phyloP scores from a whole-genome alignment of 257 asterid species.

The Scutellaria galericulata region DNA sequence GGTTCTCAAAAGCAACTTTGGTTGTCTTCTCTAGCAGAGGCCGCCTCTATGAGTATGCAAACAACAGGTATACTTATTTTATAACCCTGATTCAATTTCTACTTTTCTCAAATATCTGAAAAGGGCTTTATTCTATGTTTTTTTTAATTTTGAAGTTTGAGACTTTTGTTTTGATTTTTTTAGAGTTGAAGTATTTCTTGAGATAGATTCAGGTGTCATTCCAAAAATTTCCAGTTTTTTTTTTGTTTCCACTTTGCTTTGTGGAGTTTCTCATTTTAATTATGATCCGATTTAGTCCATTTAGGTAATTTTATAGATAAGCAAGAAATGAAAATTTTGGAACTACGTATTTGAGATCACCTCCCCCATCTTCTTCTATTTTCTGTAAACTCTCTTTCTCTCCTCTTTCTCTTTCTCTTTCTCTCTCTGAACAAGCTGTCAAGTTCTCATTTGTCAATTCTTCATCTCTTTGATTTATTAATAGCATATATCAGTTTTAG shows the following conservation, averaged over 20 bases:
- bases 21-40: slow-evolving; percentile 92
- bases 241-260: slow-evolving; percentile 37
- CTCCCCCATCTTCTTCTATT: slow-evolving; percentile 46
- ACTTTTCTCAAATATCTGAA: no score
- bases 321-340: slow-evolving; percentile 47
- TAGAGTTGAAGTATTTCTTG: slow-evolving; percentile 27
- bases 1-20: no score
- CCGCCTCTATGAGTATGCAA: slow-evolving; percentile 91
- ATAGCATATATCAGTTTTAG: slow-evolving; percentile 32
- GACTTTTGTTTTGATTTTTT: neutral
- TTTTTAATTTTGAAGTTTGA: slow-evolving; percentile 7
- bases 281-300: neutral
- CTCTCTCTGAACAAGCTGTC: slow-evolving; percentile 52
- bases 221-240: slow-evolving; percentile 37
- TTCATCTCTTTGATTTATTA: slow-evolving; percentile 38
- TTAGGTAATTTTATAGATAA: neutral
- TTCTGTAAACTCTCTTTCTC: slow-evolving; percentile 23
- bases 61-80: slow-evolving; percentile 60
- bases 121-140: no score
- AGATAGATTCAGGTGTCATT: slow-evolving; percentile 44
- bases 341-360: slow-evolving; percentile 50
- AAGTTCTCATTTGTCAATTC: slow-evolving; percentile 51
- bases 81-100: no score
- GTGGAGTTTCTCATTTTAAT: slow-evolving; percentile 36
- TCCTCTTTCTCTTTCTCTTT: slow-evolving; percentile 32